Evolutionary conservation across 148 eudicot genomes (phyloP), one percentile per base, ranked within the genome.

Genomic region (Chenopodium suecicum): DNA sequence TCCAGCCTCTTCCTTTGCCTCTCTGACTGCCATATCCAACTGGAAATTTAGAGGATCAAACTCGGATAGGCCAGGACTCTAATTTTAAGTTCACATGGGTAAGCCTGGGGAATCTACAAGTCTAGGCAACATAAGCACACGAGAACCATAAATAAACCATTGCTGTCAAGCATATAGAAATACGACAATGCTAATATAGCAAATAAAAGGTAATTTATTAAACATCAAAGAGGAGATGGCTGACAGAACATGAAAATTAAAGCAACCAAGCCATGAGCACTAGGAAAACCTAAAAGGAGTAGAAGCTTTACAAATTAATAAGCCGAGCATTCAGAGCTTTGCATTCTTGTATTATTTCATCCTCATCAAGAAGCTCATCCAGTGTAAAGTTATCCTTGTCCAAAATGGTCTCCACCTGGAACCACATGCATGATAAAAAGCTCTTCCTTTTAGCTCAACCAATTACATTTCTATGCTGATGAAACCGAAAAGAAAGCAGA

Each of bases 331-430:
- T 95, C 44, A 95, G 91, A 80, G 96, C 93, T 87, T 93, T 95
- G 92, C 98, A 95, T 88, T 95, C 98, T 83, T 95, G 98, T 63
- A 95, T 95, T 67, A 95, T 89, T 82, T 95, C 97, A 88, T 93
- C 98, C 84, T 95, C 98, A n/a, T 95, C 98, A 81, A 95, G 90
- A 78, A 95, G 94, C 87, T 95, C 98, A 80, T 93, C 98, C 83
- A 95, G 80, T 46, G 96, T 89, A 81, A 88, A 92, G 76, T 90
- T 89, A 68, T 91, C 97, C 88, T 93, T 95, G 82, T 91, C 98
- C 87, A 95, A 70, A 71, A 95, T 91, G 27, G 98, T 87, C 88
- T 93, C 98, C 90, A 95, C 94, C 98, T 95, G 87, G 75, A 85
- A 85, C 19, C 63, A 74, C 79, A 81, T 31, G 37, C 44, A 31